Evolutionary conservation across 1,139 yeast genomes (phyloP).

Genomic region (Pichia sp.): DNA sequence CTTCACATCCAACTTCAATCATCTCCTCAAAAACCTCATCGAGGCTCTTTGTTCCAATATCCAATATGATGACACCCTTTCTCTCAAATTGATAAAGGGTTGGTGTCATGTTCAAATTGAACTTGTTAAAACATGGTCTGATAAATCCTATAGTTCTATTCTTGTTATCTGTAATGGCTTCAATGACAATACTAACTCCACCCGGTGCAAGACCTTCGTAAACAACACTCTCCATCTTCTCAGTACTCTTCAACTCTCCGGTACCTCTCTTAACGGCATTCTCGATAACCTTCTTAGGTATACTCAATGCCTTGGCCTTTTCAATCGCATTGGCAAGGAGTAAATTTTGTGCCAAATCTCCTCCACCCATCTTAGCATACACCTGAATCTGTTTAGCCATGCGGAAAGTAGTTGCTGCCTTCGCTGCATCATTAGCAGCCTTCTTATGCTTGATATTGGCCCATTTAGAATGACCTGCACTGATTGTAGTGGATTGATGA

Average conservation of each 20-base stretch:
- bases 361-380: conserved; percentile 62
- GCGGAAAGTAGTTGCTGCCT: conserved; percentile 63
- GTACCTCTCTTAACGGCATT: conserved; percentile 81
- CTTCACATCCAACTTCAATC: conserved; percentile 80
- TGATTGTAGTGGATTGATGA: conserved; percentile 9
- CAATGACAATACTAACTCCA: conserved; percentile 78
- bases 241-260: conserved; percentile 42
- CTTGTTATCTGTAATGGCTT: conserved; percentile 84
- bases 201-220: conserved; percentile 95
- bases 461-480: conserved; percentile 91
- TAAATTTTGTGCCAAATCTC: conserved; percentile 57
- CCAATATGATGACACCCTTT: conserved; percentile 61
- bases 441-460: conserved; percentile 90
- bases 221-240: conserved; percentile 39
- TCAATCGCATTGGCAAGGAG: conserved; percentile 71
- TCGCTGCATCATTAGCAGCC: conserved; percentile 82
- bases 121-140: conserved; percentile 68
- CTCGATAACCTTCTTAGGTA: conserved; percentile 79
- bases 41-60: conserved; percentile 25
- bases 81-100: conserved; percentile 70
- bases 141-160: conserved; percentile 73
- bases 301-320: conserved; percentile 68
- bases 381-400: conserved; percentile 67
- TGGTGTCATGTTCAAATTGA: conserved; percentile 62
- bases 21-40: conserved; percentile 55